Conservation (phyloP, 75 land plant species). For the Azolla pinnata region DNA sequence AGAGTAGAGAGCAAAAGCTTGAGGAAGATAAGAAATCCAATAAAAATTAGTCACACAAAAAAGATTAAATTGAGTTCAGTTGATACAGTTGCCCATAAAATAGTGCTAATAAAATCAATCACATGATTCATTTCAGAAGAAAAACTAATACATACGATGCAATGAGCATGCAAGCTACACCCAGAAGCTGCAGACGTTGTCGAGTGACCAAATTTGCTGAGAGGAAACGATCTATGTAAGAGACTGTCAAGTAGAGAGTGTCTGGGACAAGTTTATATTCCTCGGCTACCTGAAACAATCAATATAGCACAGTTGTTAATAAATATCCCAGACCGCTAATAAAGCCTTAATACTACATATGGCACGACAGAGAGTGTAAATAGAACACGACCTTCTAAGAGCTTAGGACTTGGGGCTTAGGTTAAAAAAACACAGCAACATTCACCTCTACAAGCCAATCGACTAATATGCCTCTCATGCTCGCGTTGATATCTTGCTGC, state of each 20-base stretch:
- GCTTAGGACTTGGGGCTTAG: neutral
- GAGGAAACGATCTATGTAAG: conserved; percentile 62
- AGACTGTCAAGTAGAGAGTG: conserved; percentile 73
- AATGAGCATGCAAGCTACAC: conserved; percentile 81
- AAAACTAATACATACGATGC: conserved; percentile 53
- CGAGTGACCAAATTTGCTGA: conserved; percentile 55
- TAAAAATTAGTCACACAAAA: neutral
- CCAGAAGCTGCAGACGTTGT: conserved; percentile 59
- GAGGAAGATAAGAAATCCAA: neutral
- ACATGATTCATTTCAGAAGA: neutral
- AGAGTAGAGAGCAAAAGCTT: neutral
- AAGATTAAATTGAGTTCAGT: too few species aligned
- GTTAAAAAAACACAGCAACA: neutral
- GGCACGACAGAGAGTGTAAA: too few species aligned
- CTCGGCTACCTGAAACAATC: conserved; percentile 57
- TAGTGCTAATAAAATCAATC: too few species aligned
- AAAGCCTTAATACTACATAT: too few species aligned
- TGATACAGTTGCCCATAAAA: too few species aligned
- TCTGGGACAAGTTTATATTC: conserved; percentile 82
- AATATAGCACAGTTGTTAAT: neutral
- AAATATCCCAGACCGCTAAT: neutral
- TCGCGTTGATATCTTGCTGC: conserved; percentile 71
- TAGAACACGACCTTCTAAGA: conserved; percentile 1
- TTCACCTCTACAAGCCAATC: conserved; percentile 96
- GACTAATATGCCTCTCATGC: conserved; percentile 77